Conservation (phyloP, 2,329 filamentous ascomycete species). For the Teratosphaeria zuluensis region DNA sequence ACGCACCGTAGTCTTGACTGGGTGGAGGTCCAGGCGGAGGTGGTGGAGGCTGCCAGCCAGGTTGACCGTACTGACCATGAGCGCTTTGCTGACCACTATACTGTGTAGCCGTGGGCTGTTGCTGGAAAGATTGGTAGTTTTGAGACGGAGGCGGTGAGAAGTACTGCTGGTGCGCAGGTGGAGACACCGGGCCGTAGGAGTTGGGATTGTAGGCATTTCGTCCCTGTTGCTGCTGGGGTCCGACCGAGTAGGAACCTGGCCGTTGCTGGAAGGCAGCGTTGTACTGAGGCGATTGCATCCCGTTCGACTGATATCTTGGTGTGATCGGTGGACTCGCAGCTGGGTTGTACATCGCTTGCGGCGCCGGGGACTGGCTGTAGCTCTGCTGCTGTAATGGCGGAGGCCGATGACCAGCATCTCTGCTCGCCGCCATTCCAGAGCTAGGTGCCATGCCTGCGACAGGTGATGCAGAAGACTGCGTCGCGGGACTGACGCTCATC, state of each 20-base stretch:
- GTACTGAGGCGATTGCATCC: slow-evolving; percentile 20
- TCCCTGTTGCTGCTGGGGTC: slow-evolving; percentile 3
- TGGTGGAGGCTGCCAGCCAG: slow-evolving; percentile 58
- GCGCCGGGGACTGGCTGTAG: slow-evolving; percentile 25
- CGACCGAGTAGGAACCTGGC: slow-evolving; percentile 5
- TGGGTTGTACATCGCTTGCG: slow-evolving; percentile 44
- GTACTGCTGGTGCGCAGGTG: slow-evolving; percentile 50
- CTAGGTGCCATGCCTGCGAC: slow-evolving; percentile 2
- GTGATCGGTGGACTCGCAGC: slow-evolving; percentile 38
- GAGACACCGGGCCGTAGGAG: slow-evolving; percentile 35
- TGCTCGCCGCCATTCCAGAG: background rate
- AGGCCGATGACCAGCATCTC: slow-evolving; percentile 30
- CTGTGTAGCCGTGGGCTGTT: slow-evolving; percentile 40
- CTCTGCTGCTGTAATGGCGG: slow-evolving; percentile 34
- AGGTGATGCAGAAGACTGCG: slow-evolving; percentile 32
- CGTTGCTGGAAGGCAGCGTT: slow-evolving; percentile 16
- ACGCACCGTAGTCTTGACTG: slow-evolving; percentile 42
- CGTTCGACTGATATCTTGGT: slow-evolving; percentile 32
- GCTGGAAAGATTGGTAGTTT: slow-evolving; percentile 22
- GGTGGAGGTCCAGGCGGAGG: slow-evolving; percentile 51
- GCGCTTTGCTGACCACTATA: slow-evolving; percentile 52
- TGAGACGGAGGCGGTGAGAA: slow-evolving; percentile 38
- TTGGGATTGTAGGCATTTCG: slow-evolving; percentile 36
- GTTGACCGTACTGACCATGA: slow-evolving; percentile 36
- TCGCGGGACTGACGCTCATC: slow-evolving; percentile 68